Evolutionary conservation across 108 stramenopile genomes (phyloP).

Genomic region (Cylindrotheca closterium): DNA sequence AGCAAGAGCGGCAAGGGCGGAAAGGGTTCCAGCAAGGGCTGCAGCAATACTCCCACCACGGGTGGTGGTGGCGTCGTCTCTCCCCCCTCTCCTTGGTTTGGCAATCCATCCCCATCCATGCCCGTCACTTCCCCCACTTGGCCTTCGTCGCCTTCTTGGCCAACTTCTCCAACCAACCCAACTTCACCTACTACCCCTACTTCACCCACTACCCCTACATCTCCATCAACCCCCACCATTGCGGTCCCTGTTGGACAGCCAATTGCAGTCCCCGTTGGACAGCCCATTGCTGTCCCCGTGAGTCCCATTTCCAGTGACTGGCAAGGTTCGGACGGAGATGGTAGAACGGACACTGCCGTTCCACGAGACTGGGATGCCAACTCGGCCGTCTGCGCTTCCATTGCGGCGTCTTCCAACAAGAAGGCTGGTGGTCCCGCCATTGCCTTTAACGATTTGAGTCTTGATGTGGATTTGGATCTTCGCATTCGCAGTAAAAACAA

Average conservation of each 20-base stretch:
- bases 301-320: background rate
- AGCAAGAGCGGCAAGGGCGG: background rate
- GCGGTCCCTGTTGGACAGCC: background rate
- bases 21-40: background rate
- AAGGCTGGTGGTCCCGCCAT: background rate
- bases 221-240: background rate
- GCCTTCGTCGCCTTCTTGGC: too few relatives aligned
- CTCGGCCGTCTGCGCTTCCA: background rate
- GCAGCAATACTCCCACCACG: background rate
- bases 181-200: background rate
- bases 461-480: background rate
- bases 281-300: background rate
- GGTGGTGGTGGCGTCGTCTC: background rate
- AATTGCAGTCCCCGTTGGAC: background rate
- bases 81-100: background rate
- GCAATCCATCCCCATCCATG: too few relatives aligned
- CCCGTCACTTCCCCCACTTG: too few relatives aligned
- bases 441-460: background rate
- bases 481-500: background rate
- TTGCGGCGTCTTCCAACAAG: background rate
- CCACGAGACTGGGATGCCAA: background rate
- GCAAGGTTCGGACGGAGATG: background rate
- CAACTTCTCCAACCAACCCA: background rate
- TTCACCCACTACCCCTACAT: background rate
- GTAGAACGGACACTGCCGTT: background rate